These are phyloP conservation scores for Aureobasidium uvarum DNA, from an alignment of 2,329 filamentous ascomycete genomes.

Conservation along the genomic window DNA sequence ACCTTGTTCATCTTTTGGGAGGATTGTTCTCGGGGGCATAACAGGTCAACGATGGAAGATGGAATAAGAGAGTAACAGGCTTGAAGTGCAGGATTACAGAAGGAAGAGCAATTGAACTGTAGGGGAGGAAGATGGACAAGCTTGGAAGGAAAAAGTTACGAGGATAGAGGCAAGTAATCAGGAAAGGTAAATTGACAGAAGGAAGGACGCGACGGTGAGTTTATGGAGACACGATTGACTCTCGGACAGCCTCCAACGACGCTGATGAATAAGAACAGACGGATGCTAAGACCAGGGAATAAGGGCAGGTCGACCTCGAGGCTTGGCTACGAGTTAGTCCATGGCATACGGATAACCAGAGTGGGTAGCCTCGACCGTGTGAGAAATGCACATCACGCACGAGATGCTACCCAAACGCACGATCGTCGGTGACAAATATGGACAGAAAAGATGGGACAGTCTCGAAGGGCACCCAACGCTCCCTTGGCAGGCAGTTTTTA, in stretches of 20 bases:
- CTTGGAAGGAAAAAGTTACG: slow-evolving; percentile 9
- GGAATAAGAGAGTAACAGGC: not conserved
- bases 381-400: slow-evolving; percentile 4
- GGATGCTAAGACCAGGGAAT: slow-evolving; percentile 23
- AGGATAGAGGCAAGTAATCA: slow-evolving; percentile 3
- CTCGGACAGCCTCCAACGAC: not conserved
- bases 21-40: slow-evolving; percentile 26
- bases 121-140: not conserved
- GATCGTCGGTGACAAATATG: slow-evolving; percentile 26
- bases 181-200: slow-evolving; percentile 14
- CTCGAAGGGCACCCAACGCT: slow-evolving; percentile 18
- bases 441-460: slow-evolving; percentile 15
- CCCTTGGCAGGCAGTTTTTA: slow-evolving; percentile 17
- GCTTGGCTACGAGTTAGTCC: slow-evolving; percentile 16
- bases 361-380: slow-evolving; percentile 3
- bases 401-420: slow-evolving; percentile 6
- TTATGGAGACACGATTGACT: slow-evolving; percentile 19
- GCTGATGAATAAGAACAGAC: slow-evolving; percentile 22
- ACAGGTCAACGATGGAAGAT: not conserved
- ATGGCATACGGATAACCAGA: slow-evolving; percentile 6
- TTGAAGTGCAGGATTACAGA: not conserved
- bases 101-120: slow-evolving; percentile 1
- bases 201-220: slow-evolving; percentile 17
- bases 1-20: slow-evolving; percentile 29
- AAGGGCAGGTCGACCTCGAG: not conserved